phyloP scores from a whole-genome alignment of 371 early-diverging fungal genomes.

The Mucor saturninus region DNA sequence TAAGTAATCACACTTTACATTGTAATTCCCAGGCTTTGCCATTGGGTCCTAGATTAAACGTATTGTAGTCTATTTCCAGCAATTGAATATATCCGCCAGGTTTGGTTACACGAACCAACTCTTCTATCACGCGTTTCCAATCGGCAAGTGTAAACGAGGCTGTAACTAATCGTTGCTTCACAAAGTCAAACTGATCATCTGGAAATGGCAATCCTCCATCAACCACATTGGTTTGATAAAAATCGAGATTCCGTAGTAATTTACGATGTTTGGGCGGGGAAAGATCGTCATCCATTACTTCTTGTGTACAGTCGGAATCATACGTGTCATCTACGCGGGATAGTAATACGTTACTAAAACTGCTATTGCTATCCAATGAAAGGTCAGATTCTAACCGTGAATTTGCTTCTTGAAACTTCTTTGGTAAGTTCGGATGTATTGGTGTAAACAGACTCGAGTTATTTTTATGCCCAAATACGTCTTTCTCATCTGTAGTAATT shows the following conservation, averaged over 20 bases:
- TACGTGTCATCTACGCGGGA: conserved; percentile 4
- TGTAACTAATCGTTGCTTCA: conserved; percentile 30
- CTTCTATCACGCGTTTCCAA: conserved; percentile 30
- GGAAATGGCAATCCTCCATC: conserved; percentile 31
- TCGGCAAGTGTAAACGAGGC: conserved; percentile 23
- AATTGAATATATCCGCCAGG: conserved; percentile 45
- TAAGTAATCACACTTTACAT: conserved; percentile 6
- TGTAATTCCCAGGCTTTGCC: conserved; percentile 18
- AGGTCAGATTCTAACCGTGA: not conserved
- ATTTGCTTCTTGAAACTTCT: conserved; percentile 14
- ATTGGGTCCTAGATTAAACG: conserved; percentile 16
- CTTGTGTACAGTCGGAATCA: not conserved
- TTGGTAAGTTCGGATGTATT: conserved; percentile 27
- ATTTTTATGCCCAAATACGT: not conserved
- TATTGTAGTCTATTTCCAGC: conserved; percentile 35
- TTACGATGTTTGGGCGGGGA: conserved; percentile 5
- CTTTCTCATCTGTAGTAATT: not conserved
- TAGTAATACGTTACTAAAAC: not conserved
- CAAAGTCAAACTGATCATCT: conserved; percentile 41
- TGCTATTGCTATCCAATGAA: not conserved
- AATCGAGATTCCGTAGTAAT: conserved; percentile 34
- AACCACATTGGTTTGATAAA: conserved; percentile 23
- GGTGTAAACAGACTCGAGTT: conserved; percentile 18
- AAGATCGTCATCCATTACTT: not conserved
- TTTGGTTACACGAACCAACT: conserved; percentile 30